Conservation (phyloP, 345 rosid species). For the Psidium friedrichsthalianum region DNA sequence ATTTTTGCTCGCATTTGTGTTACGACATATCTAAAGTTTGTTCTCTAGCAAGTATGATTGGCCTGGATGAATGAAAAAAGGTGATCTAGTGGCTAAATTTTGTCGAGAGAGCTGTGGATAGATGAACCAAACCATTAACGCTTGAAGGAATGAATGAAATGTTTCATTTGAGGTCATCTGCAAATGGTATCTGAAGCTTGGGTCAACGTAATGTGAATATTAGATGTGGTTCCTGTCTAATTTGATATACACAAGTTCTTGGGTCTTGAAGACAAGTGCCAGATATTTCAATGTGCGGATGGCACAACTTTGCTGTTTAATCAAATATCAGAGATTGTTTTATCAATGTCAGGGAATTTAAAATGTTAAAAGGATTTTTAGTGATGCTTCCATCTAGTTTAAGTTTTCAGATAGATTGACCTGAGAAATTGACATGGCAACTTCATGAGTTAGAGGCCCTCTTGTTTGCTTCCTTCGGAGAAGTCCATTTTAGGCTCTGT, state of each 20-base stretch:
- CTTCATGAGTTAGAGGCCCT: not conserved
- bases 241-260: not conserved
- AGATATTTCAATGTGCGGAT: not conserved
- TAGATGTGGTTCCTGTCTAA: not conserved
- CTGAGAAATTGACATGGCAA: not conserved
- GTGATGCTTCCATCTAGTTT: not conserved
- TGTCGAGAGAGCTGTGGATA: not conserved
- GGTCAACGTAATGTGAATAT: not conserved
- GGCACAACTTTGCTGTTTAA: not conserved
- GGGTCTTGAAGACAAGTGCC: not conserved
- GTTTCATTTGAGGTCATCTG: not conserved
- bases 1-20: not conserved
- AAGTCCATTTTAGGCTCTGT: too few relatives aligned
- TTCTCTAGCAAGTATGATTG: not conserved
- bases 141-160: not conserved
- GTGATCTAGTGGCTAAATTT: not conserved
- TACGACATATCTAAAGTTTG: not conserved
- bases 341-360: not conserved
- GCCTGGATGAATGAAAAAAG: not conserved
- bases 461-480: not conserved
- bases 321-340: not conserved
- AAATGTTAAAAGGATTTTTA: not conserved
- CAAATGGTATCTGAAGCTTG: not conserved
- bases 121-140: not conserved
- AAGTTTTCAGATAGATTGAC: not conserved